Percentiles rank a stretch among this genome's conserved stretches.
phyloP scores from a whole-genome alignment of 306 rosid species.

The Acacia crassicarpa region DNA sequence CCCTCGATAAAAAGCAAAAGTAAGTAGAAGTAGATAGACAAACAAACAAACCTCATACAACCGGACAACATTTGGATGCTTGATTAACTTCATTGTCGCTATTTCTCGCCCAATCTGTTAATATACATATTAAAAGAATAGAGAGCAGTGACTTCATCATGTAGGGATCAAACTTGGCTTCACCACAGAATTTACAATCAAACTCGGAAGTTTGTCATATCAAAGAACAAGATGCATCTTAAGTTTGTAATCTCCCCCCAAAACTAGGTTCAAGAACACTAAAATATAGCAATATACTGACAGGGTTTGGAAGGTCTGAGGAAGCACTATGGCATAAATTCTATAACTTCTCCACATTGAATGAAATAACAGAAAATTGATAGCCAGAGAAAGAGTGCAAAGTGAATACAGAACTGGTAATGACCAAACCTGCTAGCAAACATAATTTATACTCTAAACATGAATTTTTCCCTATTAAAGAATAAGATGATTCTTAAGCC shows the following conservation, averaged over 20 bases:
- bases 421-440: constrained; percentile 2
- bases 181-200: neutral
- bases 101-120: constrained; percentile 85
- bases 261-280: constrained; percentile 6
- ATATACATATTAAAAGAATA: constrained; percentile 4
- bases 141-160: constrained; percentile 18
- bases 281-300: constrained; percentile 6
- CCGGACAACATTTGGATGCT: constrained; percentile 94
- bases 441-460: neutral
- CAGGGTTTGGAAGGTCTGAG: constrained; percentile 20
- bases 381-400: neutral
- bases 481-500: constrained; percentile 17
- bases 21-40: constrained; percentile 11
- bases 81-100: constrained; percentile 94
- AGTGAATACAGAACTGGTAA: neutral
- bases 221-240: constrained; percentile 16
- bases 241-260: constrained; percentile 12
- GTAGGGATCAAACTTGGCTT: constrained; percentile 22
- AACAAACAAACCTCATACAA: constrained; percentile 69
- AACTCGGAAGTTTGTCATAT: neutral
- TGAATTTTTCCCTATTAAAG: neutral
- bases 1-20: neutral
- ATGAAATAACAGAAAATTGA: neutral
- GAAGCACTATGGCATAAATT: constrained; percentile 16
- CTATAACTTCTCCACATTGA: neutral